Conservation (phyloP, 345 rosid species). For the Acer yangbiense region DNA sequence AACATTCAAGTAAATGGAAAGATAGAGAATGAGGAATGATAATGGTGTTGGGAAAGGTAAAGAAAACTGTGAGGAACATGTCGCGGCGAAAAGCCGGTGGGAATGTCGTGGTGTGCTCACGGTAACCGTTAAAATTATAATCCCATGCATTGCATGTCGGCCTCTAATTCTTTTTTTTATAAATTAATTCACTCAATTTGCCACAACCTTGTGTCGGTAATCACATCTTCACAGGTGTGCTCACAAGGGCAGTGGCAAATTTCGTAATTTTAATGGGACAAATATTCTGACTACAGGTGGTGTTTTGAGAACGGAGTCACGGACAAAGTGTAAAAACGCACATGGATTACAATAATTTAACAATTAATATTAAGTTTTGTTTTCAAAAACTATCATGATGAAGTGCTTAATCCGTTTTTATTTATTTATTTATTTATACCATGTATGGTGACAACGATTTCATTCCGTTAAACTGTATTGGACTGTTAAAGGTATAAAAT, state of each 20-base stretch:
- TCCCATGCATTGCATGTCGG: slow-evolving; percentile 31
- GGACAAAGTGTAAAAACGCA: neutral
- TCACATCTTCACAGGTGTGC: neutral
- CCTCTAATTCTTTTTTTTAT: neutral
- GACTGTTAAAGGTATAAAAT: too few relatives aligned
- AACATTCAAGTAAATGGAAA: neutral
- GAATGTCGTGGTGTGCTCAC: slow-evolving; percentile 26
- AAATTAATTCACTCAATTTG: neutral
- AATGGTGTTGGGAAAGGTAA: slow-evolving; percentile 4
- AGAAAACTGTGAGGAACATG: slow-evolving; percentile 16
- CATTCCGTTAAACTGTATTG: too few relatives aligned
- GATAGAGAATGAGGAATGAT: neutral
- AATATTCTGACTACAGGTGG: neutral
- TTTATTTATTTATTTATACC: too few relatives aligned
- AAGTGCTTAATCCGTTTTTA: too few relatives aligned
- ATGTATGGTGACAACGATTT: too few relatives aligned
- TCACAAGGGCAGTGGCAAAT: neutral
- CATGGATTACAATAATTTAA: too few relatives aligned
- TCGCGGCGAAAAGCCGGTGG: slow-evolving; percentile 30
- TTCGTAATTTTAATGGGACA: neutral
- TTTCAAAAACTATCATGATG: too few relatives aligned
- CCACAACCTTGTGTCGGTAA: neutral
- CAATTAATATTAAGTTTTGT: too few relatives aligned
- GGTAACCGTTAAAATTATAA: slow-evolving; percentile 21
- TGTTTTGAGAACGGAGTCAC: neutral